phyloP scores from a whole-genome alignment of 1,284 basidiomycete genomes.

The Marasmius oreades region DNA sequence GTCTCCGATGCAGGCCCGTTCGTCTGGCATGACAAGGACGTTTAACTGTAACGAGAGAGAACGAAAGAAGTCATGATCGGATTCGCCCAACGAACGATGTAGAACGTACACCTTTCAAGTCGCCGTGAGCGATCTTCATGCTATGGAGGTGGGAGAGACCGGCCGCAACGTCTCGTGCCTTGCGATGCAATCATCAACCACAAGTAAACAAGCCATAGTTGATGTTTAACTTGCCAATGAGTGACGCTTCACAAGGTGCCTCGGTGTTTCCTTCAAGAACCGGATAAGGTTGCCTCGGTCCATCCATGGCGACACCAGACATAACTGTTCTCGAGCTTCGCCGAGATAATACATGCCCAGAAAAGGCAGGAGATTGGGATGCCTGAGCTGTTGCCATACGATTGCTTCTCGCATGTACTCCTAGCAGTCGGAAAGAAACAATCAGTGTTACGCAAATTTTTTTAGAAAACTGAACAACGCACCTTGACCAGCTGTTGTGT shows the following conservation, averaged over 20 bases:
- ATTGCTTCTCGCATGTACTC: not conserved
- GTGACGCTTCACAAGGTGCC: not conserved
- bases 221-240: not conserved
- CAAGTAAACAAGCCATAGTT: not conserved
- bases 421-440: not conserved
- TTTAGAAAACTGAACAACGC: not conserved
- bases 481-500: not conserved
- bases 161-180: not conserved
- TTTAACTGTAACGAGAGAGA: not conserved
- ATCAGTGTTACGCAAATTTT: no score
- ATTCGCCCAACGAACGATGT: not conserved
- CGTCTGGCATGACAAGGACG: not conserved
- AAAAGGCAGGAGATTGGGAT: not conserved
- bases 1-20: not conserved
- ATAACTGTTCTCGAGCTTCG: not conserved
- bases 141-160: not conserved
- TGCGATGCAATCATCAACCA: not conserved
- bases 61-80: not conserved
- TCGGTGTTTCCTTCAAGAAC: not conserved
- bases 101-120: not conserved
- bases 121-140: not conserved
- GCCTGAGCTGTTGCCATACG: not conserved
- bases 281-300: not conserved
- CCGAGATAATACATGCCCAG: not conserved
- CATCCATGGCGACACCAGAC: not conserved